Evolutionary conservation across 2,329 filamentous ascomycete species (phyloP).

Genomic region (Fusarium scirpi): DNA sequence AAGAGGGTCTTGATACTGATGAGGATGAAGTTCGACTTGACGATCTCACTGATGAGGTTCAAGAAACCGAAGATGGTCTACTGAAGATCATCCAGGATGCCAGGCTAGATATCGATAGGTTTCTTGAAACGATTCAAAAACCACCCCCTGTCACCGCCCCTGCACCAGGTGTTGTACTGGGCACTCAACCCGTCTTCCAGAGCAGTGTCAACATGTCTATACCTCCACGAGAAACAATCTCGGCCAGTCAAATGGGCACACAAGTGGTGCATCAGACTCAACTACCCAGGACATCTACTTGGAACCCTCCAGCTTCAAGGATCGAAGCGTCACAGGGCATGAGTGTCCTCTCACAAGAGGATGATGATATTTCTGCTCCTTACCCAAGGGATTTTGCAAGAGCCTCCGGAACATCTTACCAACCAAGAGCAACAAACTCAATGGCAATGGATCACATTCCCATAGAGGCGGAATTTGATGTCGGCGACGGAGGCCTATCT

Average conservation of each 20-base stretch:
- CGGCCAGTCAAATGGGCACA: slow-evolving; percentile 52
- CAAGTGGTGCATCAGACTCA: slow-evolving; percentile 68
- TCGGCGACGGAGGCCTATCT: slow-evolving; percentile 47
- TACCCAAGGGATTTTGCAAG: slow-evolving; percentile 46
- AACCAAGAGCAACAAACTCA: slow-evolving; percentile 12
- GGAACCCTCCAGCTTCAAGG: slow-evolving; percentile 41
- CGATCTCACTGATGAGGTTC: slow-evolving; percentile 59
- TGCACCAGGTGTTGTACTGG: slow-evolving; percentile 53
- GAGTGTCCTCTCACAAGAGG: slow-evolving; percentile 44
- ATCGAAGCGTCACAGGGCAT: slow-evolving; percentile 35
- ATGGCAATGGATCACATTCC: slow-evolving; percentile 8
- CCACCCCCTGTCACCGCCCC: slow-evolving; percentile 20
- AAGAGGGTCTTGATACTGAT: slow-evolving; percentile 63
- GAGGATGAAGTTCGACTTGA: slow-evolving; percentile 65
- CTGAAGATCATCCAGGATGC: slow-evolving; percentile 57
- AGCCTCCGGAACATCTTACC: slow-evolving; percentile 7
- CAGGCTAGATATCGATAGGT: slow-evolving; percentile 58
- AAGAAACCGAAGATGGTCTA: slow-evolving; percentile 58
- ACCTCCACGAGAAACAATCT: slow-evolving; percentile 50
- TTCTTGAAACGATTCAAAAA: slow-evolving; percentile 49
- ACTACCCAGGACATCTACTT: slow-evolving; percentile 48
- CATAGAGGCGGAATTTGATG: slow-evolving; percentile 40
- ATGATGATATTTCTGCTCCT: slow-evolving; percentile 36
- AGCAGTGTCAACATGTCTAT: slow-evolving; percentile 51
- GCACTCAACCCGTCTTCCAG: slow-evolving; percentile 57